A percentile compares a stretch with the other conserved stretches of the same genome.
phyloP scores from a whole-genome alignment of 345 rosid genomes.

The Luvunga scandens region DNA sequence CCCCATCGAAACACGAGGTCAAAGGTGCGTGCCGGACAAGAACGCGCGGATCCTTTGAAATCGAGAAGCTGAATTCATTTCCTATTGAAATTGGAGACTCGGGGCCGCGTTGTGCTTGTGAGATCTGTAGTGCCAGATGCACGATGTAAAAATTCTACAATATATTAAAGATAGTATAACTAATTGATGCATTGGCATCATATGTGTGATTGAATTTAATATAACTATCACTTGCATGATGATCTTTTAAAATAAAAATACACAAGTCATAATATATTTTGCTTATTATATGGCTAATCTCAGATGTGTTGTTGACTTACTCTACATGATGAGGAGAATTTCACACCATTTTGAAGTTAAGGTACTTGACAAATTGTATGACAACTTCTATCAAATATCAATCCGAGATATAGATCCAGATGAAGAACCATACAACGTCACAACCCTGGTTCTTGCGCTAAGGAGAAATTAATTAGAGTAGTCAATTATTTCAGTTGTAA shows the following conservation, averaged over 20 bases:
- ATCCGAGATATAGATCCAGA: background rate
- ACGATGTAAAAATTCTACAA: too few relatives aligned
- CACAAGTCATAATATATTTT: too few relatives aligned
- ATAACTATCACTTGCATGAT: too few relatives aligned
- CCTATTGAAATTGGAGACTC: background rate
- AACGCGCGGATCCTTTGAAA: conserved; percentile 8
- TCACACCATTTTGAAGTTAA: conserved; percentile 18
- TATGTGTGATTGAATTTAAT: too few relatives aligned
- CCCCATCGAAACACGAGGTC: conserved; percentile 6
- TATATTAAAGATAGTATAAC: too few relatives aligned
- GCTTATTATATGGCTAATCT: too few relatives aligned
- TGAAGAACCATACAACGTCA: background rate
- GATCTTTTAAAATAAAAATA: too few relatives aligned
- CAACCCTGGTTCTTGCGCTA: conserved; percentile 4
- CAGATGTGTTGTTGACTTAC: too few relatives aligned
- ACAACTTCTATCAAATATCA: background rate
- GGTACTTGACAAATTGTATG: conserved; percentile 20
- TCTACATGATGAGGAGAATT: background rate
- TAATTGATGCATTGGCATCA: too few relatives aligned
- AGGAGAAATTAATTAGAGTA: conserved; percentile 7
- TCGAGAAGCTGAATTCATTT: conserved; percentile 13
- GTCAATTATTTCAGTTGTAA: background rate
- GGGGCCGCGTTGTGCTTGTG: too few relatives aligned
- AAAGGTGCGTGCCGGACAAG: background rate
- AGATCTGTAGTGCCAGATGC: too few relatives aligned